Evolutionary conservation across 306 rosid genomes (phyloP), one percentile per base, ranked within the genome.

Genomic region (Hippophae rhamnoides): DNA sequence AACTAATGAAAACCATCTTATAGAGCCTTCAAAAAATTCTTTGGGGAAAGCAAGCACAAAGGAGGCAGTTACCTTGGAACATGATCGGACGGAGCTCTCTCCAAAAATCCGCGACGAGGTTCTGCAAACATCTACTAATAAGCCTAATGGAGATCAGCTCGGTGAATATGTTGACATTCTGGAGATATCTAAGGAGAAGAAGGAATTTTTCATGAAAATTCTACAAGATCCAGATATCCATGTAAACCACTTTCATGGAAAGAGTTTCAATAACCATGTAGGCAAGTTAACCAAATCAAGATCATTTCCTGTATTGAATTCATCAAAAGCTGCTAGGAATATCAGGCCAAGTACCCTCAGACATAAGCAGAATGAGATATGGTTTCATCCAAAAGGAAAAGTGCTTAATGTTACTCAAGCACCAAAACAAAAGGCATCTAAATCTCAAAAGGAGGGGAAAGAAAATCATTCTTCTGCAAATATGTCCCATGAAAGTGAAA

Each of bases 291-390:
- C 74, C 47, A 92, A 87, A 67, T 85, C 93, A 18, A 81, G 80
- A 47, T 81, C 98, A 52, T 87, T 81, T 80, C 98, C 98, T 46
- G 51, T 74, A 50, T 52, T 84, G 46, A 57, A 51, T 65, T 57
- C 84, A 53, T 70, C 83, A 26, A 51, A 61, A 47, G 52, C 42
- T 40, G 52, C 42, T 42, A 76, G 60, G 56, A 44, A 61, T 58
- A 49, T 66, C 43, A 70, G 69, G 66, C 65, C 82, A 51, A 71
- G 86, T 60, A 72, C 90, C 64, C 75, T 83, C 68, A 68, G 78
- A 57, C 80, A 82, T 84, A 92, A 92, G 87, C 87, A 83, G 74
- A 76, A 56, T 12, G 89, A 89, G 64, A 58, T 66, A 40, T 76
- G 83, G 89, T 56, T 69, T 57, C 65, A 76, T 43, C 79, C 79